phyloP scores from a whole-genome alignment of 495 filamentous ascomycete species.

The Aspergillus sclerotioniger region DNA sequence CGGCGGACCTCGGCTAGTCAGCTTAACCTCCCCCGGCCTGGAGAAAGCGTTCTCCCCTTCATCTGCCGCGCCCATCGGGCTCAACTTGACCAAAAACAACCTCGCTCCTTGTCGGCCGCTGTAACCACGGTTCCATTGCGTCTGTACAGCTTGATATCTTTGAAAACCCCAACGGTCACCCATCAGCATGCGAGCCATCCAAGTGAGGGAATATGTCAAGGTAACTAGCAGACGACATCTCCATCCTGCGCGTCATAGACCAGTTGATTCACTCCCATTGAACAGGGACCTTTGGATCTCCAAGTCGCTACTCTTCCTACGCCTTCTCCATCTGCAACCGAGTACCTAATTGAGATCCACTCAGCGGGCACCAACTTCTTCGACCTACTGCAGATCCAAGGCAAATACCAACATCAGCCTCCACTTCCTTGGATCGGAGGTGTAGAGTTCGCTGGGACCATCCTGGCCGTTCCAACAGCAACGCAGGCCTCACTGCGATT shows the following conservation, averaged over 20 bases:
- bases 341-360: constrained; percentile 89
- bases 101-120: neutral
- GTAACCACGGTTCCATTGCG: neutral
- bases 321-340: constrained; percentile 61
- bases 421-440: constrained; percentile 85
- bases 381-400: constrained; percentile 86
- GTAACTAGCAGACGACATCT: constrained; percentile 34
- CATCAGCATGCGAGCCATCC: constrained; percentile 74
- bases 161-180: neutral
- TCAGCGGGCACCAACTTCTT: constrained; percentile 94
- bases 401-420: constrained; percentile 69
- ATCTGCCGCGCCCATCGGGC: neutral
- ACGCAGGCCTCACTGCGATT: constrained; percentile 48
- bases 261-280: neutral
- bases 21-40: constrained; percentile 13
- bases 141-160: neutral
- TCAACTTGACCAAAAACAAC: neutral
- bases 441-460: constrained; percentile 77
- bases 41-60: constrained; percentile 13
- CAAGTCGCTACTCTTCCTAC: constrained; percentile 68
- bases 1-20: constrained; percentile 30
- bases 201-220: constrained; percentile 80
- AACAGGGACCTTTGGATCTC: constrained; percentile 75
- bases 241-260: neutral
- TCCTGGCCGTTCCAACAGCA: constrained; percentile 62